These are phyloP conservation scores for Aureobasidium sp. DNA, from an alignment of 2,329 filamentous ascomycete species.

Conservation along the genomic window DNA sequence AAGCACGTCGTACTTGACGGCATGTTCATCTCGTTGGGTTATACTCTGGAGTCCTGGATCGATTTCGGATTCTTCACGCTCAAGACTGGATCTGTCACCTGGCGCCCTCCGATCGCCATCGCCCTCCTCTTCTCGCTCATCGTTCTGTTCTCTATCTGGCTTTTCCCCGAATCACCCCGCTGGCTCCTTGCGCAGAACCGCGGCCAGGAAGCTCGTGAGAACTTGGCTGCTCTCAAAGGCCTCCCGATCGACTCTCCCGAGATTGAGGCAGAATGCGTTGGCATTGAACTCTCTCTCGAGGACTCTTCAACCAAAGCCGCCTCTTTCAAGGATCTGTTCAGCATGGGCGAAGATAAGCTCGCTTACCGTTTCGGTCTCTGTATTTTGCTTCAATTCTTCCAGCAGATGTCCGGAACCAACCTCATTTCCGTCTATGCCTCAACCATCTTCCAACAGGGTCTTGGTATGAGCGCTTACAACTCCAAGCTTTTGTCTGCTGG, in stretches of 20 bases:
- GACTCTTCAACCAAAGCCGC: constrained; percentile 33
- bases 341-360: constrained; percentile 45
- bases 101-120: constrained; percentile 41
- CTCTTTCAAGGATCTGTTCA: constrained; percentile 40
- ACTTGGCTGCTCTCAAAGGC: constrained; percentile 36
- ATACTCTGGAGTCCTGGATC: constrained; percentile 43
- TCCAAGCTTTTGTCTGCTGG: constrained; percentile 41
- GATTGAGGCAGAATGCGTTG: constrained; percentile 38
- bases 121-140: constrained; percentile 38
- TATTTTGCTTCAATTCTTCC: constrained; percentile 44
- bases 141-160: constrained; percentile 28
- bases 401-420: constrained; percentile 45
- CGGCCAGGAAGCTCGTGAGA: constrained; percentile 25
- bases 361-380: constrained; percentile 45
- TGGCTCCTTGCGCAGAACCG: constrained; percentile 32
- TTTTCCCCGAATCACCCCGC: constrained; percentile 34
- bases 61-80: constrained; percentile 39
- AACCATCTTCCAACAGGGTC: constrained; percentile 26
- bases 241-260: constrained; percentile 32
- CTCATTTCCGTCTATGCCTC: constrained; percentile 26
- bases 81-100: constrained; percentile 34
- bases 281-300: constrained; percentile 45
- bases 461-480: constrained; percentile 33
- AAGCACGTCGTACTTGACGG: constrained; percentile 38
- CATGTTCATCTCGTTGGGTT: constrained; percentile 41